phyloP scores from a whole-genome alignment of 2,329 filamentous ascomycete species.

The Penicillium sp. region DNA sequence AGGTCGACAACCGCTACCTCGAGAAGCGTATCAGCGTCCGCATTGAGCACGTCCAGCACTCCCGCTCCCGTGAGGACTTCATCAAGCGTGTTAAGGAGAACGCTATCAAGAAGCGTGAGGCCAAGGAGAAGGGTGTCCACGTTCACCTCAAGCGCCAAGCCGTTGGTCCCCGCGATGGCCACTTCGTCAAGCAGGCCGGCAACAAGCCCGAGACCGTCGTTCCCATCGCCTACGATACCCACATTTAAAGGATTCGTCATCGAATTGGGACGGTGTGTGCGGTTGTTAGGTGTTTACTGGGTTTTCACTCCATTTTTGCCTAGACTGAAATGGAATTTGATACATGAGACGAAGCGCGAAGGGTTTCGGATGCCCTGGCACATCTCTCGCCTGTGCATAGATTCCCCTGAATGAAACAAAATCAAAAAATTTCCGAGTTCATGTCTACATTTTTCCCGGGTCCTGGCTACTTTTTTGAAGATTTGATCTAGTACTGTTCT shows the following conservation, averaged over 20 bases:
- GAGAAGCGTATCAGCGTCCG: conserved; percentile 99
- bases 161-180: conserved; percentile 72
- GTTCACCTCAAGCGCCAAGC: conserved; percentile 93
- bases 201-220: conserved; percentile 88
- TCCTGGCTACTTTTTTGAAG: neutral
- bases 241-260: conserved; percentile 67
- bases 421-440: conserved; percentile 39
- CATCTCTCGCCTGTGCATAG: conserved; percentile 43
- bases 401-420: conserved; percentile 47
- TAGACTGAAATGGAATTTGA: conserved; percentile 35
- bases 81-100: conserved; percentile 94
- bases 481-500: neutral
- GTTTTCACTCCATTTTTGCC: conserved; percentile 34
- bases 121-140: conserved; percentile 82
- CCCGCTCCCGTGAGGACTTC: conserved; percentile 96
- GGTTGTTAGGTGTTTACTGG: conserved; percentile 41
- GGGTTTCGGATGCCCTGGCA: conserved; percentile 41
- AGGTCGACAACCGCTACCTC: conserved; percentile 98
- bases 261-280: conserved; percentile 31
- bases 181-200: conserved; percentile 75
- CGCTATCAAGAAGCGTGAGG: conserved; percentile 86
- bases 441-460: conserved; percentile 5
- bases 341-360: conserved; percentile 41
- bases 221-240: conserved; percentile 95
- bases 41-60: conserved; percentile 93